Evolutionary conservation across 106 monocot genomes (phyloP), one percentile per base, ranked within the genome.

Genomic region (Dendrobium huoshanense): DNA sequence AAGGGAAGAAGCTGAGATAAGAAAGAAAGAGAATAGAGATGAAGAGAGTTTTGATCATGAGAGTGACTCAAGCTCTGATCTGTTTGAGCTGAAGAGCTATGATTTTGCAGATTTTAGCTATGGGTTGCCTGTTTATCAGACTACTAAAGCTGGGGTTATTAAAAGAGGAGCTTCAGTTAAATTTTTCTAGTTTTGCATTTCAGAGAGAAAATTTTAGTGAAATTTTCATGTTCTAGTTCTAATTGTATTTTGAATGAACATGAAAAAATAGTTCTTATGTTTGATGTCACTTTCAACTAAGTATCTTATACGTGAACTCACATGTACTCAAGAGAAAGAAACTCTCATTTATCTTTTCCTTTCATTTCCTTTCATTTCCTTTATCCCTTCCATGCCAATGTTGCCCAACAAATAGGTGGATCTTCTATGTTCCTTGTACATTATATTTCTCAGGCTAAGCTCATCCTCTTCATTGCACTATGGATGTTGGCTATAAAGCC

Each of bases 11-110:
- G 61, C n/a, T 47, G 25, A 43, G n/a, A 22, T 51, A 7, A 68
- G 44, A 19, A 13, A 48, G 48, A 51, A 13, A 13, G 3, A 51
- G 51, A 51, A 13, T 10, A 51, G 72, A 22, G 19, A 25, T 29
- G 81, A 84, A 25, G 78, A 80, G 49, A 83, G 76, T 2, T 79
- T 75, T 5, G 89, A 73, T 11, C 33, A 51, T 3, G 81, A 67
- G 77, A 89, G 89, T 47, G 89, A 89, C 40, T 78, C 86, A 24
- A 89, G 89, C 86, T 89, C 89, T 54, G 89, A 89, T 77, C 67
- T 89, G 68, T 89, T 89, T 79, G 89, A 89, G 79, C 72, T 89
- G 13, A 80, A 82, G 80, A 83, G n/a, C 49, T 68, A 61, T 61
- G 82, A 86, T 37, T 70, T 85, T 49, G 54, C n/a, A 27, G 78